Conservation (phyloP, 1,139 yeast genomes). For the Meyerozyma guilliermondii region DNA sequence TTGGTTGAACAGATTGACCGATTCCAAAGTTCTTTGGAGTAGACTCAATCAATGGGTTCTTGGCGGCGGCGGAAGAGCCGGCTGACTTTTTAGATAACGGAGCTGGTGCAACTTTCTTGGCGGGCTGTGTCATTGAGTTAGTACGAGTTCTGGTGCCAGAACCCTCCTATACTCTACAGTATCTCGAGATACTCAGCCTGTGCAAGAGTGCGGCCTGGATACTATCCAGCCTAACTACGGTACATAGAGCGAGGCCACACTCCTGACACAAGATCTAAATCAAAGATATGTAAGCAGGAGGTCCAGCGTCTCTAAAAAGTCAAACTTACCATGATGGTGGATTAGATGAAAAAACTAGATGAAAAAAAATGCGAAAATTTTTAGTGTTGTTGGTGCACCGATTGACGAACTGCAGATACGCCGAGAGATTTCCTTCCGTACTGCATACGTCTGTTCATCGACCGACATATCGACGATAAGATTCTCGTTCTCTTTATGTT, state of each 20-base stretch:
- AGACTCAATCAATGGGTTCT: constrained; percentile 79
- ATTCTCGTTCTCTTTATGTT: neutral
- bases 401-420: neutral
- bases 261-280: constrained; percentile 1
- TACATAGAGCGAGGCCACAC: constrained; percentile 3
- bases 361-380: constrained; percentile 1
- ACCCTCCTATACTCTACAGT: constrained; percentile 37
- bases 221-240: neutral
- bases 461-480: neutral
- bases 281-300: constrained; percentile 1
- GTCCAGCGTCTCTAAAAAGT: constrained; percentile 3
- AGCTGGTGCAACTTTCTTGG: constrained; percentile 89
- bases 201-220: constrained; percentile 24
- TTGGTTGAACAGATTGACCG: constrained; percentile 93
- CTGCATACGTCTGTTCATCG: neutral
- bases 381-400: neutral
- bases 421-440: neutral
- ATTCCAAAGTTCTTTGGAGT: constrained; percentile 94
- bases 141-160: constrained; percentile 28
- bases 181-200: constrained; percentile 43
- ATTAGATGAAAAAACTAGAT: neutral
- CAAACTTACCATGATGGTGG: constrained; percentile 1
- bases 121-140: constrained; percentile 68
- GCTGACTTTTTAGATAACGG: constrained; percentile 58
- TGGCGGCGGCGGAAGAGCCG: constrained; percentile 26